These are phyloP conservation scores for Septoria linicola DNA, from an alignment of 2,329 filamentous ascomycete genomes.

Conservation along the genomic window DNA sequence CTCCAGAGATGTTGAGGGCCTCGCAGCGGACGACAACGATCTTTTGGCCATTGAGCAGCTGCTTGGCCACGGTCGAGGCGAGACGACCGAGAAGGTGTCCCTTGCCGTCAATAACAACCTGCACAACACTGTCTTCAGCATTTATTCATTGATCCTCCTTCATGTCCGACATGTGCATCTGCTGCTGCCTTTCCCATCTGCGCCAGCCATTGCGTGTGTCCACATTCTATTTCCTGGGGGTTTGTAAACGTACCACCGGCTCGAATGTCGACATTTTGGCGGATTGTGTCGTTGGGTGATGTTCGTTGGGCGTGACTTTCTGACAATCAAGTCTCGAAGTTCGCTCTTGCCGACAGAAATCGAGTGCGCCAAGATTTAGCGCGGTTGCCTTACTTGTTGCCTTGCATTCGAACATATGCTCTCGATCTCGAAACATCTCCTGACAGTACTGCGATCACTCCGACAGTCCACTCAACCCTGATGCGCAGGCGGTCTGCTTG, in stretches of 20 bases:
- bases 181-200: background rate
- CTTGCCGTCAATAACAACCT: conserved; percentile 99
- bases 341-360: conserved; percentile 2
- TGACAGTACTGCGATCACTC: no score
- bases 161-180: background rate
- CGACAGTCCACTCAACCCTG: no score
- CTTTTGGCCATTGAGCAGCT: conserved; percentile 98
- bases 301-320: conserved; percentile 8
- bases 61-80: conserved; percentile 97
- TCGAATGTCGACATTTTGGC: conserved; percentile 65
- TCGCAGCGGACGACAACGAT: conserved; percentile 98
- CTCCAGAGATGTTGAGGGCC: conserved; percentile 99
- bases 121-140: conserved; percentile 22
- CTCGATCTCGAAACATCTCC: no score
- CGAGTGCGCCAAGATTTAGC: conserved; percentile 4
- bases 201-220: background rate
- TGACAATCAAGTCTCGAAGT: conserved; percentile 1
- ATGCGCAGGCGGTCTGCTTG: no score
- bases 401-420: no score
- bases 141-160: background rate
- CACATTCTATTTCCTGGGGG: background rate
- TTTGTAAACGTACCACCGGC: conserved; percentile 57
- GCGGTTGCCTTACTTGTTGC: background rate
- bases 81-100: conserved; percentile 99
- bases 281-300: conserved; percentile 19